Base-by-base conservation (phyloP, 805 yeast species). In the Ogataea henricii region DNA sequence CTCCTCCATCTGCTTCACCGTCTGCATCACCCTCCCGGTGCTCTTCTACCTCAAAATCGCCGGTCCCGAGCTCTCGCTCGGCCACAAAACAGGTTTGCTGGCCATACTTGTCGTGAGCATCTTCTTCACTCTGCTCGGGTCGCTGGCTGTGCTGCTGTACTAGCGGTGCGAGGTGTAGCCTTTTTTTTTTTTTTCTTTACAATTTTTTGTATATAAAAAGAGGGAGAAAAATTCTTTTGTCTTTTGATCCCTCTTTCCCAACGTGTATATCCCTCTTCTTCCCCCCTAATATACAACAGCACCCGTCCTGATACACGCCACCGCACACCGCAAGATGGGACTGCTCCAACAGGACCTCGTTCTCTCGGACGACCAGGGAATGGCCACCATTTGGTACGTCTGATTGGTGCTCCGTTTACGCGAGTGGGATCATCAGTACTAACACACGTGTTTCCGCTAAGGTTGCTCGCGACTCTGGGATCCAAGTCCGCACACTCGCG, bases 21-120 rank as follows among this genome's bases (percentile, higher is more conserved):
- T 89, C 29, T 90, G 97, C 64, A 71, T 89, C 45, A 83, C 89
- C 17, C 73, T 89, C 20, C 97, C 97, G 2, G 71, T 88, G 18
- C 59, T 77, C 9, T 90, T 89, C 63, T 89, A 90, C 66, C 61
- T 85, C 50, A 73, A 68, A 52, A 71, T 85, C 32, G 85, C 83
- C 60, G 64, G 64, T 3, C 59, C 66, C 3, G 71, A 75, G 12
- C 65, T 84, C 30, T 58, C 74, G 4, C 53, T 55, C 6, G 49
- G 62, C 45, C 81, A 80, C 55, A 70, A 49, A 40, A 12, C 65
- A 1, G 47, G 69, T 2, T 74, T 85, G 36, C 59, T 70, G 46
- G 16, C 64, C n/a, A 74, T 79, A 13, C 71, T 83, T 32, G 43
- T 64, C 1, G 46, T 78, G 4, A 75, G 85, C 50, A 46, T 73